Evolutionary conservation across 306 rosid species (phyloP), one percentile per base, ranked within the genome.

Genomic region (Pyrus bretschneideri): DNA sequence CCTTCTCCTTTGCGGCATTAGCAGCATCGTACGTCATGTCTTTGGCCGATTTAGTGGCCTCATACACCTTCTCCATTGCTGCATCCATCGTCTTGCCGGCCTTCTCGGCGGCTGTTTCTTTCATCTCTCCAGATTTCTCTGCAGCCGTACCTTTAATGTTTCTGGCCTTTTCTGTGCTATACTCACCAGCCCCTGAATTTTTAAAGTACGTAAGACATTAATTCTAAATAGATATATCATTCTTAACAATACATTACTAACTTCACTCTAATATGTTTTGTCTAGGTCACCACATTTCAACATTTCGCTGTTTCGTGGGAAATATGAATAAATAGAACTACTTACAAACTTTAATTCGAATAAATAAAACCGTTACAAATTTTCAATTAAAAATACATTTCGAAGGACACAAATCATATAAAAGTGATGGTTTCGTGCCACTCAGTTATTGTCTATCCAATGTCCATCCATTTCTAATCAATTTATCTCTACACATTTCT

Each of bases 101-200:
- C 1, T 42, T 70, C 17, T 72, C 87, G 7, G 71, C 67, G 3
- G 82, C 74, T 11, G 12, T 60, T 5, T 54, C 29, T 18, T 58
- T 78, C 29, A 42, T 17, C 15, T 78, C 71, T 22, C 52, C 19
- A 0, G 35, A 59, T 35, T 22, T 77, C 75, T 77, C 85, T 2
- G 52, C 30, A 14, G 73, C 46, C 2, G 74, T 51, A 18, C 76
- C 77, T 76, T 79, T 84, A 69, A 77, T 65, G 4, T 85, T 76
- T 69, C 79, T 84, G 0, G 81, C 88, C 80, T 87, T 86, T 9
- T 86, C 90, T 15, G 86, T 80, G 22, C 76, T 63, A 73, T 81
- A 86, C 25, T 88, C 67, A 1, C 89, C 85, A 3, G 86, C 76
- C n/a, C 82, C 97, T 93, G 88, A 40, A 40, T 40, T 40, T 38